phyloP scores from a whole-genome alignment of 495 filamentous ascomycete genomes.

The Penicillium riverlandense region DNA sequence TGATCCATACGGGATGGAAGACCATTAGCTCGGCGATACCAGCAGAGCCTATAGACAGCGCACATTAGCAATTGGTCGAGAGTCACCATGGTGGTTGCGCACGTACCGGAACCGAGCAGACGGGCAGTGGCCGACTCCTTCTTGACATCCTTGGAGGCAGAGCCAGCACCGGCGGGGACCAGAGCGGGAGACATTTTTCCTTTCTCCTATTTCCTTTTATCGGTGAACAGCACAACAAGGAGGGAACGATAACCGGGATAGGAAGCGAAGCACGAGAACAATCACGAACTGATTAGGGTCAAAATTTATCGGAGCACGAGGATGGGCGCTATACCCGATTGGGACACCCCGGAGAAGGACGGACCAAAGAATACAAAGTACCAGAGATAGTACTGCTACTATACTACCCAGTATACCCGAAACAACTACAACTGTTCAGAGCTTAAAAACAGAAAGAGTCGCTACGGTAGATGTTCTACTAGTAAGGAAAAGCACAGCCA shows the following conservation, averaged over 20 bases:
- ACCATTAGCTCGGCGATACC: slow-evolving; percentile 94
- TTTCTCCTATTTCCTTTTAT: background rate
- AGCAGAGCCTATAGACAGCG: slow-evolving; percentile 59
- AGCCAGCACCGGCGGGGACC: slow-evolving; percentile 36
- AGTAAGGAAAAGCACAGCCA: too few relatives aligned
- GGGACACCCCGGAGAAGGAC: background rate
- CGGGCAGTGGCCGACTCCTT: slow-evolving; percentile 85
- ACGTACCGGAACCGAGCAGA: slow-evolving; percentile 81
- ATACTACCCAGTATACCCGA: too few relatives aligned
- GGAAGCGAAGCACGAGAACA: slow-evolving; percentile 11
- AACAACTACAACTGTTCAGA: too few relatives aligned
- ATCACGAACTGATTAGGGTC: slow-evolving; percentile 13
- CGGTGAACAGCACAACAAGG: slow-evolving; percentile 2
- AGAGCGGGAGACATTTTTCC: slow-evolving; percentile 46
- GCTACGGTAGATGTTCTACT: too few relatives aligned
- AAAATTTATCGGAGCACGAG: slow-evolving; percentile 17
- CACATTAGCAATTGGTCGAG: slow-evolving; percentile 13
- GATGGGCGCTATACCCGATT: slow-evolving; percentile 22
- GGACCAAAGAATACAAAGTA: too few relatives aligned
- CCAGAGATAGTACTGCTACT: too few relatives aligned
- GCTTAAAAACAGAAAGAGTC: too few relatives aligned
- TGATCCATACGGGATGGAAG: slow-evolving; percentile 77
- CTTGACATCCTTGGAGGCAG: slow-evolving; percentile 60
- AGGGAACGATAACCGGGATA: slow-evolving; percentile 2
- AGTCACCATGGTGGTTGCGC: background rate